Evolutionary conservation across 208 protist genomes (phyloP).

Genomic region (Leptomonas seymouri): DNA sequence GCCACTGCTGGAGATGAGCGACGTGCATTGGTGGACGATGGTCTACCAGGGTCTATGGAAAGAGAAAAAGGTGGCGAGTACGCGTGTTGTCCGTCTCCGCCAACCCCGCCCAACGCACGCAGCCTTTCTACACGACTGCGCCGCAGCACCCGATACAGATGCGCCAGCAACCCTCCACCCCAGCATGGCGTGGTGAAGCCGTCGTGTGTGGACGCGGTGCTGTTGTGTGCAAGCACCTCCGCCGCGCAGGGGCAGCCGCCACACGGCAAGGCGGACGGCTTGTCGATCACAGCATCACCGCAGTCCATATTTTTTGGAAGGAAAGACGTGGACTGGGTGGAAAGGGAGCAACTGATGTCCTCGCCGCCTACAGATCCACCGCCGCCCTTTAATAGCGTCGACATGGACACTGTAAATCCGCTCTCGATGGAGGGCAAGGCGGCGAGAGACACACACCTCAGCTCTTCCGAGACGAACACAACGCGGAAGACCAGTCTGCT

Average conservation of each 20-base stretch:
- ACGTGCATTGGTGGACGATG: too few relatives aligned
- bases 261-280: neutral
- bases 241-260: neutral
- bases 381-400: neutral
- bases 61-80: neutral
- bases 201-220: neutral
- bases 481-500: neutral
- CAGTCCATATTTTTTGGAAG: too few relatives aligned
- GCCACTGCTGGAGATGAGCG: too few relatives aligned
- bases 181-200: conserved; percentile 9
- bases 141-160: conserved; percentile 18
- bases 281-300: neutral
- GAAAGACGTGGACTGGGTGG: neutral
- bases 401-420: neutral
- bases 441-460: neutral
- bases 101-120: neutral
- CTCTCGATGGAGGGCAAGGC: neutral
- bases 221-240: neutral
- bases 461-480: neutral
- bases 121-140: conserved; percentile 14
- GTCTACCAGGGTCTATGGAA: neutral
- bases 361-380: neutral
- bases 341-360: neutral
- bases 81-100: neutral
- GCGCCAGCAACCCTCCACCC: neutral